Base-by-base conservation (phyloP, 805 yeast species). In the Wickerhamomyces bovis region DNA sequence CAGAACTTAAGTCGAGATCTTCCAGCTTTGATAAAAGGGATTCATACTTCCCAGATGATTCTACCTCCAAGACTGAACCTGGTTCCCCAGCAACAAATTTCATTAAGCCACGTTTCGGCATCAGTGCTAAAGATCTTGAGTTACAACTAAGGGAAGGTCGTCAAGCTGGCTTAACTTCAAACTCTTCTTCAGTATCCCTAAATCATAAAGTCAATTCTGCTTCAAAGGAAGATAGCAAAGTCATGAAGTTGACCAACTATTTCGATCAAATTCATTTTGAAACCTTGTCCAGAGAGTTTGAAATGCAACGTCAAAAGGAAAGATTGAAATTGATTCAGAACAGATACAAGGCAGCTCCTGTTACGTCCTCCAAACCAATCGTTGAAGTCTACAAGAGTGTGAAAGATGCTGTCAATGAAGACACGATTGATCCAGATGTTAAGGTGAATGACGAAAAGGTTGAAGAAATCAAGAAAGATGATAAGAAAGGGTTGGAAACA, bases 331-430 rank as follows among this genome's bases (percentile, higher is more conserved):
- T 87, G 39, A 72, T 78, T 39, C 72, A 68, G 52, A 74, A 80
- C 54, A 76, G 83, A 55, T 79, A 80, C 60, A 72, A 81, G 50
- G 88, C 92, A 0, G 69, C 73, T 13, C 89, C 94, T 7, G 77
- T 88, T 43, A 79, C 81, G 21, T 77, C 81, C 2, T 81, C 94
- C 1, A 82, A 78, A 49, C 98, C 99, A 0, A 84, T 88, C 46
- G 97, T 90, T 20, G 97, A 90, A 56, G 85, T 94, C 22, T 94
- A 85, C 61, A 82, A 88, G 54, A 83, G 87, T 58, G 94, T 87
- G 12, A 81, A 83, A 49, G 97, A 90, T 66, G 97, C 95, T 1
- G 94, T 89, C 7, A 85, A 78, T 46, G 81, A 75, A 47, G 71
- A 70, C 16, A 58, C 71, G 13, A 70, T 67, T 40, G 48, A 44